Percentiles rank a stretch among this genome's conserved stretches.
Conservation (phyloP, 2,329 filamentous ascomycete genomes). For the Sphaceloma murrayae region DNA sequence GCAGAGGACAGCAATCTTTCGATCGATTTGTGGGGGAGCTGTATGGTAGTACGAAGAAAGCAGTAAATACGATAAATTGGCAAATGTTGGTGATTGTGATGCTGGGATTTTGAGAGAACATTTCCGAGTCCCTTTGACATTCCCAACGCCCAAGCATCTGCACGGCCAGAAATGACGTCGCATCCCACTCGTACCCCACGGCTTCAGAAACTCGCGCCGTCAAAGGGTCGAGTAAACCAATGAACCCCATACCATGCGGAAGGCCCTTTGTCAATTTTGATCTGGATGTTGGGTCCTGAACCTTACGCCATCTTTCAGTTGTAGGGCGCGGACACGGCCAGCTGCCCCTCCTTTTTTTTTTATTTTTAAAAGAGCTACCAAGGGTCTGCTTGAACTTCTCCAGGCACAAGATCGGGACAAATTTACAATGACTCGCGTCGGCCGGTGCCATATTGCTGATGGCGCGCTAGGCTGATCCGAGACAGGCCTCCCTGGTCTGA, state of each 20-base stretch:
- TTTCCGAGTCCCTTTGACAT: constrained; percentile 6
- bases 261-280: too few species aligned
- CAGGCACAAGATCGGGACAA: constrained; percentile 1
- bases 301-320: too few species aligned
- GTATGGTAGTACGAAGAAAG: too few species aligned
- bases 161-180: constrained; percentile 14
- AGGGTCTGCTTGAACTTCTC: constrained; percentile 4
- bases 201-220: background rate
- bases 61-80: too few species aligned
- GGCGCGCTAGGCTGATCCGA: constrained; percentile 5
- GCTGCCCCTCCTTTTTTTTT: constrained; percentile 11
- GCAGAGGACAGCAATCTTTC: too few species aligned
- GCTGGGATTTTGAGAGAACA: too few species aligned
- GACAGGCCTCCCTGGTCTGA: too few species aligned
- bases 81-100: too few species aligned
- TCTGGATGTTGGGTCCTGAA: too few species aligned
- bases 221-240: background rate
- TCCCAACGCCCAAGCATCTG: constrained; percentile 15
- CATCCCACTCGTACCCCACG: background rate
- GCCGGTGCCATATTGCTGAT: constrained; percentile 8
- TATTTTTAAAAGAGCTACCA: too few species aligned
- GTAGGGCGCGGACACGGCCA: too few species aligned
- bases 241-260: constrained; percentile 4
- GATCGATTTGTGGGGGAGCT: background rate
- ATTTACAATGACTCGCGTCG: constrained; percentile 8